A percentile compares a stretch with the other conserved stretches of the same genome.
Conservation (phyloP, 2,329 filamentous ascomycete species). For the Diaporthe vexans region DNA sequence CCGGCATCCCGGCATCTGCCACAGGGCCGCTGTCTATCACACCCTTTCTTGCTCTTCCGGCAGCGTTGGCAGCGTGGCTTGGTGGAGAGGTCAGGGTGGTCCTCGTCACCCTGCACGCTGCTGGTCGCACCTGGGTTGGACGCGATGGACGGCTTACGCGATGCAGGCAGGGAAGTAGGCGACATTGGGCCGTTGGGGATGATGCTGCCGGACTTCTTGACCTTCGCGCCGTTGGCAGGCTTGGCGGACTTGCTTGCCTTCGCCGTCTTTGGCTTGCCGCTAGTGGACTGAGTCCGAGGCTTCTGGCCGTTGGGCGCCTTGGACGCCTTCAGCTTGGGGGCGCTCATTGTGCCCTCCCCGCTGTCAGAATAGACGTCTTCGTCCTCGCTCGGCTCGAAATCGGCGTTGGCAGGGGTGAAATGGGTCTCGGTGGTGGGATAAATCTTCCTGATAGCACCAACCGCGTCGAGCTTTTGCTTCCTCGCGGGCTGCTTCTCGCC, state of each 20-base stretch:
- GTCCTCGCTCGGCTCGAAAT: conserved; percentile 68
- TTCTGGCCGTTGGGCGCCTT: conserved; percentile 56
- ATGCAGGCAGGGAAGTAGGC: conserved; percentile 76
- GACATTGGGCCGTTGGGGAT: conserved; percentile 66
- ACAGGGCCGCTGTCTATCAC: conserved; percentile 95
- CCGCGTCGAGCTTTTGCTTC: conserved; percentile 67
- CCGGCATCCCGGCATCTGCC: conserved; percentile 96
- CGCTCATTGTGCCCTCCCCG: conserved; percentile 54
- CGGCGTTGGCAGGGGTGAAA: conserved; percentile 59
- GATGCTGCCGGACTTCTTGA: conserved; percentile 64
- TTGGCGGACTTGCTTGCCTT: conserved; percentile 58
- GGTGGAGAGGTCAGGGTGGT: conserved; percentile 91
- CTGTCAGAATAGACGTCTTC: conserved; percentile 67
- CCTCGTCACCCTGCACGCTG: conserved; percentile 81
- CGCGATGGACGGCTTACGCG: conserved; percentile 81
- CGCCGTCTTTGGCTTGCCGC: conserved; percentile 55
- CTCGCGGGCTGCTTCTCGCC: conserved; percentile 71
- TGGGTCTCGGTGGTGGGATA: conserved; percentile 67
- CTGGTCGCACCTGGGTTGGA: conserved; percentile 63
- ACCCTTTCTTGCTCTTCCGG: conserved; percentile 99
- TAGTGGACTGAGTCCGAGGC: conserved; percentile 53
- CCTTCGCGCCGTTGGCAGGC: conserved; percentile 56
- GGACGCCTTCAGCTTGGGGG: conserved; percentile 57
- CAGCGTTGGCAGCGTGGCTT: conserved; percentile 98
- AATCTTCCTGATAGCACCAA: conserved; percentile 60